Percentiles rank a stretch among this genome's conserved stretches.
phyloP scores from a whole-genome alignment of 805 yeast species.

The Wilhelminamyces savonicus region DNA sequence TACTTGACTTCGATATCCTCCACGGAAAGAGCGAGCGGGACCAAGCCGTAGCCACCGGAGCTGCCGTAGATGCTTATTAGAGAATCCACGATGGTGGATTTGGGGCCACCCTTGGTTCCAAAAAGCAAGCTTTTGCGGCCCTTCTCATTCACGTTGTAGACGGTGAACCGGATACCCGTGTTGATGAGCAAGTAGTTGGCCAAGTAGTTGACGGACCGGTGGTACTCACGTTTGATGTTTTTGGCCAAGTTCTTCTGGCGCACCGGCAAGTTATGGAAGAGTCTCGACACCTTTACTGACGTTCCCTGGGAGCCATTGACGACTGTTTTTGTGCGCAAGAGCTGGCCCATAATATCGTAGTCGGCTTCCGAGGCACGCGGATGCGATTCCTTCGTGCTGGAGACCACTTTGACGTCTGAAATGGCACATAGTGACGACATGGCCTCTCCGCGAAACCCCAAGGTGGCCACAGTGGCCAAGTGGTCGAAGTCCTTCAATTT shows the following conservation, averaged over 20 bases:
- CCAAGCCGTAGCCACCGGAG: conserved; percentile 52
- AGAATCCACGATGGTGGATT: conserved; percentile 36
- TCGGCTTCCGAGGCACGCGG: conserved; percentile 56
- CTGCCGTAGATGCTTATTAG: conserved; percentile 68
- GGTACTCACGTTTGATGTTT: conserved; percentile 64
- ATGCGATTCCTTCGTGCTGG: conserved; percentile 39
- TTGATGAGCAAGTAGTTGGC: conserved; percentile 65
- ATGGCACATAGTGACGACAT: conserved; percentile 63
- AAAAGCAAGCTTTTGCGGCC: conserved; percentile 47
- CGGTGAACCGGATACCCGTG: conserved; percentile 51
- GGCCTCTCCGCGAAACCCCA: conserved; percentile 83
- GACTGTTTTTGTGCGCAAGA: conserved; percentile 27
- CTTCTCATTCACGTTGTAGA: conserved; percentile 44
- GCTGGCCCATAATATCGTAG: conserved; percentile 50
- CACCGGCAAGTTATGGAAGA: conserved; percentile 76
- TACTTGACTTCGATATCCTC: conserved; percentile 21
- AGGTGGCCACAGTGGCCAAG: conserved; percentile 41
- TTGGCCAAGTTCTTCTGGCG: conserved; percentile 67
- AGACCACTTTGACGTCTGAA: conserved; percentile 40
- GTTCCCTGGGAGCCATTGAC: conserved; percentile 66
- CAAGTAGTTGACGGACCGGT: conserved; percentile 55
- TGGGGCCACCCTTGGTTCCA: conserved; percentile 52
- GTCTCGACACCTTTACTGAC: conserved; percentile 43
- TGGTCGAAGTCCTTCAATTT: conserved; percentile 55
- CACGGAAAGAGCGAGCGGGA: conserved; percentile 39